phyloP scores from a whole-genome alignment of 2,329 filamentous ascomycete species.

The Cladosporium sp. region DNA sequence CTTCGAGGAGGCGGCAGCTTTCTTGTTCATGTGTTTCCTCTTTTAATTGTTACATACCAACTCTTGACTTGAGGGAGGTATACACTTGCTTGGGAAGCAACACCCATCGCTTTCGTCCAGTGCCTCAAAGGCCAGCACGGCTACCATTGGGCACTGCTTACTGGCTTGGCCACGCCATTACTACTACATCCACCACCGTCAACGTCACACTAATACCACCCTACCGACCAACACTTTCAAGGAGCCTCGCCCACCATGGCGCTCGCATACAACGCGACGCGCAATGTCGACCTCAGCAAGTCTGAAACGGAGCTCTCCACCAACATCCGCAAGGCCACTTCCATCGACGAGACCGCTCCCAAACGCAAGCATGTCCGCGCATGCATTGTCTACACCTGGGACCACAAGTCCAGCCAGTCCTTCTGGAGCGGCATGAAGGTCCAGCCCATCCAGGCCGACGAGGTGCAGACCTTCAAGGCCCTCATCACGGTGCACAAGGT shows the following conservation, averaged over 20 bases:
- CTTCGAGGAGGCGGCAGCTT: too few species aligned
- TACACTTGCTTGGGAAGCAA: too few species aligned
- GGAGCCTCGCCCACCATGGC: conserved; percentile 1
- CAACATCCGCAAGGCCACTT: conserved; percentile 64
- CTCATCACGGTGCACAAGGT: conserved; percentile 98
- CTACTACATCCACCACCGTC: not conserved
- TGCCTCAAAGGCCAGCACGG: too few species aligned
- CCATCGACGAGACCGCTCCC: conserved; percentile 58
- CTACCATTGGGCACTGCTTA: not conserved
- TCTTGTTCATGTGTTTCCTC: too few species aligned
- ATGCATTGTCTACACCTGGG: conserved; percentile 99
- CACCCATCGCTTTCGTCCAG: too few species aligned
- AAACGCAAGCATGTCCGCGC: conserved; percentile 95
- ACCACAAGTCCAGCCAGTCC: conserved; percentile 89
- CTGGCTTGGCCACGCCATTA: not conserved
- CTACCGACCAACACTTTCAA: not conserved
- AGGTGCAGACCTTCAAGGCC: conserved; percentile 98
- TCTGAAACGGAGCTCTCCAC: conserved; percentile 62
- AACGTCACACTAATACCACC: not conserved
- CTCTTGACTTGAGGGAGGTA: too few species aligned
- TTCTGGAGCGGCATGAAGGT: conserved; percentile 99
- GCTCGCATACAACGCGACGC: conserved; percentile 38
- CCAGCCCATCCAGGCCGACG: conserved; percentile 97
- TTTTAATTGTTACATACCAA: too few species aligned
- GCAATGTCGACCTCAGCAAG: conserved; percentile 61